Evolutionary conservation across 1,284 basidiomycete species (phyloP).

Genomic region (Apiotrichum mycotoxinovorans): DNA sequence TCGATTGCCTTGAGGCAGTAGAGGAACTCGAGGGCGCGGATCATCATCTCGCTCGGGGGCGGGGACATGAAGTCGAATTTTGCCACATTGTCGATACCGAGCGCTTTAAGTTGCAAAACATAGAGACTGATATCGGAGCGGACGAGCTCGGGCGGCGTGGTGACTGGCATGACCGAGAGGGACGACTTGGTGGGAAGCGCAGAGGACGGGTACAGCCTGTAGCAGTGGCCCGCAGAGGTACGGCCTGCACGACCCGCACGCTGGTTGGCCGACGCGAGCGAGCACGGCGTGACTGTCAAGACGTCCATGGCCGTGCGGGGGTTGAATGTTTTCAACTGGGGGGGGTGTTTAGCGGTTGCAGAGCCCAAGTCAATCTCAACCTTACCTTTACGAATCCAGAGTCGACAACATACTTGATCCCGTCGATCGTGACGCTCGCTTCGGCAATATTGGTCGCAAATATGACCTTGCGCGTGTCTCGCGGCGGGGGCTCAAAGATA

Average conservation of each 20-base stretch:
- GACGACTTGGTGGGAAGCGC: slow-evolving; percentile 57
- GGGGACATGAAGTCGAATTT: slow-evolving; percentile 86
- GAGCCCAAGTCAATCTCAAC: background rate
- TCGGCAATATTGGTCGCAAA: slow-evolving; percentile 96
- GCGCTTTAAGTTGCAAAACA: slow-evolving; percentile 84
- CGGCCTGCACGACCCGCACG: slow-evolving; percentile 86
- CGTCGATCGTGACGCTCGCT: slow-evolving; percentile 94
- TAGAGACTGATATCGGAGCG: slow-evolving; percentile 82
- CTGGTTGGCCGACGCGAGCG: slow-evolving; percentile 78
- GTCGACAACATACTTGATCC: slow-evolving; percentile 92
- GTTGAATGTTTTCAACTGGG: slow-evolving; percentile 76
- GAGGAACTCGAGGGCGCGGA: slow-evolving; percentile 71
- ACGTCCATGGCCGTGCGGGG: slow-evolving; percentile 76
- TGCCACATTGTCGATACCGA: slow-evolving; percentile 85
- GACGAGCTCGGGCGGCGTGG: slow-evolving; percentile 82
- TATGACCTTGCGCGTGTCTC: slow-evolving; percentile 80
- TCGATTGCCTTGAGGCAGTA: slow-evolving; percentile 54
- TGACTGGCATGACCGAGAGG: slow-evolving; percentile 52
- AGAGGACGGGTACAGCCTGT: slow-evolving; percentile 78
- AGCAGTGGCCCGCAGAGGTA: slow-evolving; percentile 84
- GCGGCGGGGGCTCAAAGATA: slow-evolving; percentile 73
- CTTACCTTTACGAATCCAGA: slow-evolving; percentile 88
- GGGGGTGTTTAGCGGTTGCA: background rate
- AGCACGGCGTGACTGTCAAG: slow-evolving; percentile 72
- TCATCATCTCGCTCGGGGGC: slow-evolving; percentile 79